These are phyloP conservation scores for Azolla pinnata DNA, from an alignment of 75 land plant species.

Conservation along the genomic window DNA sequence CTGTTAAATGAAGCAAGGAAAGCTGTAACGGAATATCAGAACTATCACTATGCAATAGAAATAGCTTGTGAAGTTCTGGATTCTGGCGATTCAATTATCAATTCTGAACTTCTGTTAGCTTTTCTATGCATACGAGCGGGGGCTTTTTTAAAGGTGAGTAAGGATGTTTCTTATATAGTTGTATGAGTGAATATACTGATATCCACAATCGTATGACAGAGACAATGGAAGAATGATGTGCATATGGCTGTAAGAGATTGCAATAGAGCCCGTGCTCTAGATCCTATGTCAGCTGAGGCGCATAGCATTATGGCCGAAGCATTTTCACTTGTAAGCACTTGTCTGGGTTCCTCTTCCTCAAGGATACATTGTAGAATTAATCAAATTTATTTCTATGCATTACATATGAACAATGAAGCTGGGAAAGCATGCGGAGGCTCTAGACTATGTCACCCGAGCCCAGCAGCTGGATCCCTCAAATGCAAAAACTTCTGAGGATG, in stretches of 20 bases:
- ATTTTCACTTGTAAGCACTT: constrained; percentile 49
- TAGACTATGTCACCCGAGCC: constrained; percentile 70
- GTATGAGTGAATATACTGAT: neutral
- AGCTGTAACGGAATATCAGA: constrained; percentile 35
- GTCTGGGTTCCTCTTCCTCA: neutral
- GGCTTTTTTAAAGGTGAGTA: constrained; percentile 69
- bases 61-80: constrained; percentile 81
- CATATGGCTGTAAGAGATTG: constrained; percentile 96
- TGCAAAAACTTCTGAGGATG: constrained; percentile 42
- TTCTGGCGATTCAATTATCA: constrained; percentile 41
- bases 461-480: constrained; percentile 51
- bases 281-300: constrained; percentile 59
- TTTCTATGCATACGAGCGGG: constrained; percentile 82
- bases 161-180: neutral
- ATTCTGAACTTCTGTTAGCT: constrained; percentile 44
- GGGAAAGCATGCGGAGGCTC: constrained; percentile 68
- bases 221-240: constrained; percentile 93
- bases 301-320: constrained; percentile 81
- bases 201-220: constrained; percentile 32
- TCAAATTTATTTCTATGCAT: no score
- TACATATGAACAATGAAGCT: no score
- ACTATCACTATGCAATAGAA: constrained; percentile 63
- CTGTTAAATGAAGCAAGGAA: constrained; percentile 55
- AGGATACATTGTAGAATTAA: no score
- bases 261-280: constrained; percentile 54